phyloP scores from a whole-genome alignment of 1,284 basidiomycete genomes.

The Singerocomus rubriflavus region DNA sequence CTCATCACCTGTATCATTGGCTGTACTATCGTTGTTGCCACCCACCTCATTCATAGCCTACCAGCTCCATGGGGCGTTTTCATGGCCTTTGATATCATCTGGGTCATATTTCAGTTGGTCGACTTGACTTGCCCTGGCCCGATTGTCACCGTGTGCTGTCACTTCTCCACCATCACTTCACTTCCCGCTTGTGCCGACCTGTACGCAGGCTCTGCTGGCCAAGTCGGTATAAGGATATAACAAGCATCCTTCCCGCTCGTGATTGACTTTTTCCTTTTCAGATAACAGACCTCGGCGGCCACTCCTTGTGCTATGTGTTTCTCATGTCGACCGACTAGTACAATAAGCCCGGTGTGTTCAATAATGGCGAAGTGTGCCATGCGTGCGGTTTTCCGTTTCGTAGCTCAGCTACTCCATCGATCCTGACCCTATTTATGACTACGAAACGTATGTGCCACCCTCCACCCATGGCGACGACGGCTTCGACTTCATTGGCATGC shows the following conservation, averaged over 20 bases:
- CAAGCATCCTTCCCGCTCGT: neutral
- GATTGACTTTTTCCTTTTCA: slow-evolving; percentile 12
- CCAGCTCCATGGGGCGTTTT: too few species aligned
- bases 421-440: slow-evolving; percentile 33
- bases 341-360: slow-evolving; percentile 32
- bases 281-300: slow-evolving; percentile 19
- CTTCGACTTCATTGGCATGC: slow-evolving; percentile 40
- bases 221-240: slow-evolving; percentile 18
- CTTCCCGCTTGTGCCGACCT: too few species aligned
- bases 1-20: too few species aligned
- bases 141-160: too few species aligned
- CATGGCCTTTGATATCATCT: too few species aligned
- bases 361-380: slow-evolving; percentile 33
- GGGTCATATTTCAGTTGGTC: too few species aligned
- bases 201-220: slow-evolving; percentile 17
- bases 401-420: neutral
- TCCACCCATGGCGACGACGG: slow-evolving; percentile 33
- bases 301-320: neutral
- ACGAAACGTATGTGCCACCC: slow-evolving; percentile 35
- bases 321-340: slow-evolving; percentile 1
- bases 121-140: too few species aligned
- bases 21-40: too few species aligned
- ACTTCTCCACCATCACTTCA: too few species aligned
- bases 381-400: slow-evolving; percentile 14
- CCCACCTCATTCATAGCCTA: too few species aligned